Evolutionary conservation across 441 rosid genomes (phyloP), one percentile per base, ranked within the genome.

Genomic region (Erodium texanum): DNA sequence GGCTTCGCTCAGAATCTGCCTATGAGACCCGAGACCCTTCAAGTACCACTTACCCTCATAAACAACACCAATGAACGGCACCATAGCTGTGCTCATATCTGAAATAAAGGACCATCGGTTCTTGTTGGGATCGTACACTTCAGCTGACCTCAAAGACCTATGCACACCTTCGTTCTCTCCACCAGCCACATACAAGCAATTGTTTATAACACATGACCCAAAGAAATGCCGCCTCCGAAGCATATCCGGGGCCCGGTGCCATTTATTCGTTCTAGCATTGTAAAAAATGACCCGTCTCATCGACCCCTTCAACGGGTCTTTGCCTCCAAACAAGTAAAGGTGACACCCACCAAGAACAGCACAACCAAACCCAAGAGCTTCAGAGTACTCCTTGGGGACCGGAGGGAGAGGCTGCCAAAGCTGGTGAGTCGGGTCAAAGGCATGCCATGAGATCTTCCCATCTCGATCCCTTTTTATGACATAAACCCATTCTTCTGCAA

Each of bases 201-300:
- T 84, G 68, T 84, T 84, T 67, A 84, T 84, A 52, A 84, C 85
- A 66, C 87, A 84, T 0, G 87, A 84, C 56, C 85, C 87, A 41
- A 84, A 84, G 66, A 80, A 75, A 76, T 78, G 85, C 38, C 85
- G 75, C 68, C 87, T 64, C 7, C 81, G 82, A 64, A 82, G 85
- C 87, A 84, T 82, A 64, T 82, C 85, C 6, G 87, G 87, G 64
- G 84, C 85, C 38, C 87, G 81, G 69, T 78, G 82, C 87, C 87
- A 82, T 65, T 84, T 82, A 70, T 84, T 84, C 65, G 85, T 84
- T 70, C 84, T 77, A 10, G 82, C 85, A 71, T 74, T 84, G 58
- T 84, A 84, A 69, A 58, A 84, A 67, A 84, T 76, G 38, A 84
- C 85, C 45, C 87, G 78, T 70, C 87, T 74, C 85, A 82, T 84